Percentiles rank a stretch among this genome's conserved stretches.
phyloP scores from a whole-genome alignment of 2,329 filamentous ascomycete genomes.

The Ilyonectria robusta region DNA sequence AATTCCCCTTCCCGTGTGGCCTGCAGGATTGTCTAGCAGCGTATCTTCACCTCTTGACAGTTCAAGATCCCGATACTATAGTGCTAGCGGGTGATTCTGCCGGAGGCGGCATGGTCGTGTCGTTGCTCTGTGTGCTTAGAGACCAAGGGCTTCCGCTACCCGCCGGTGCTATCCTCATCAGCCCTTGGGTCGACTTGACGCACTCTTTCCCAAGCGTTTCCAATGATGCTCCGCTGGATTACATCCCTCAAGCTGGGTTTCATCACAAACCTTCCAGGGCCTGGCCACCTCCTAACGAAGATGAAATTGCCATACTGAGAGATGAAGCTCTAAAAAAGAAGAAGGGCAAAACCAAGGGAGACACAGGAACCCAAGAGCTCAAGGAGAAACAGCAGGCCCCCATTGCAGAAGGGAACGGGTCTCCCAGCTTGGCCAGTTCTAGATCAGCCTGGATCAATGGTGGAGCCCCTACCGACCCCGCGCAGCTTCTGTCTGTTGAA shows the following conservation, averaged over 20 bases:
- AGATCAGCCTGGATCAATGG: conserved; percentile 48
- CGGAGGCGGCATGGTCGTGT: conserved; percentile 90
- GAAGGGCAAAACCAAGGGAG: conserved; percentile 42
- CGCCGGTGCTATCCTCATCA: conserved; percentile 90
- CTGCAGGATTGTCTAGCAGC: conserved; percentile 90
- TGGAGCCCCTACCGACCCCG: conserved; percentile 46
- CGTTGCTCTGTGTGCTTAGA: conserved; percentile 83
- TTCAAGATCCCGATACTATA: conserved; percentile 85
- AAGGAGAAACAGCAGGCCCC: conserved; percentile 54
- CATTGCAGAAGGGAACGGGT: conserved; percentile 45
- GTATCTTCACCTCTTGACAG: conserved; percentile 85
- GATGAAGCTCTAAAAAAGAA: conserved; percentile 63
- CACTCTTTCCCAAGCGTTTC: conserved; percentile 96
- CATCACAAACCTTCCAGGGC: conserved; percentile 88
- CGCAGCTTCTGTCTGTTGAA: conserved; percentile 70
- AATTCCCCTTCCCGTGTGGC: conserved; percentile 96
- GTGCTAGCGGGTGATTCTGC: conserved; percentile 93
- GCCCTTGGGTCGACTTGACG: conserved; percentile 95
- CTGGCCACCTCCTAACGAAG: conserved; percentile 93
- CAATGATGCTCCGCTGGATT: conserved; percentile 81
- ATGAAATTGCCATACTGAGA: conserved; percentile 74
- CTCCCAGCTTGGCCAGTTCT: conserved; percentile 33
- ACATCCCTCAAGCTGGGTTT: conserved; percentile 90
- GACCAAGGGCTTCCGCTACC: conserved; percentile 88
- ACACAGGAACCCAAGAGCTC: conserved; percentile 40